These are phyloP conservation scores for Phaseolus coccineus DNA, from an alignment of 331 rosid genomes.

Conservation along the genomic window DNA sequence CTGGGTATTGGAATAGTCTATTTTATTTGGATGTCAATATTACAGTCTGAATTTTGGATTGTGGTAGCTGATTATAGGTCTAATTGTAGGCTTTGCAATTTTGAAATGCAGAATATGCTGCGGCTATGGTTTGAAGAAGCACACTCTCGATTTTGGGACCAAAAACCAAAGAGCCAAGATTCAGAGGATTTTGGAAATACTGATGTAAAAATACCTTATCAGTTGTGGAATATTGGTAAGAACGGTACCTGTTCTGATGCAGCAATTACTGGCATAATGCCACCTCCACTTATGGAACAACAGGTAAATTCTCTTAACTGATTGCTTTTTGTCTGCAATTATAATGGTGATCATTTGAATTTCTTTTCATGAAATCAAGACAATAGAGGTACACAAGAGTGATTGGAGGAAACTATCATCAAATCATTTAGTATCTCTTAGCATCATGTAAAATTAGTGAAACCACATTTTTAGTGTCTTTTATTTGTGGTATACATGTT, in stretches of 20 bases:
- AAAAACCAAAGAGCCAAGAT: constrained; percentile 55
- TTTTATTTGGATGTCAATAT: constrained; percentile 23
- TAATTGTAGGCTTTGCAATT: constrained; percentile 43
- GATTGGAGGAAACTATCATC: constrained; percentile 23
- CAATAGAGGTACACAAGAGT: not conserved
- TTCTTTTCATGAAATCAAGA: constrained; percentile 30
- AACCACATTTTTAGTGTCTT: not conserved
- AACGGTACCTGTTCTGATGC: constrained; percentile 90
- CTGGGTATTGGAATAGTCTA: not conserved
- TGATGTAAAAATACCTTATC: constrained; percentile 66
- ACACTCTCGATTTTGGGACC: constrained; percentile 67
- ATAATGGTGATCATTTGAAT: constrained; percentile 20
- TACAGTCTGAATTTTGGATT: constrained; percentile 34
- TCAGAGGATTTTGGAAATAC: constrained; percentile 62
- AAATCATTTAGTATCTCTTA: constrained; percentile 17
- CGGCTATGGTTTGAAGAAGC: constrained; percentile 81
- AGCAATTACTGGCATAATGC: constrained; percentile 92
- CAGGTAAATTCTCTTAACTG: constrained; percentile 64
- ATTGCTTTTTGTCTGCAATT: constrained; percentile 19
- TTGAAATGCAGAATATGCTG: constrained; percentile 72
- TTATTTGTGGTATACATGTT: not conserved
- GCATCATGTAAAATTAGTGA: constrained; percentile 5
- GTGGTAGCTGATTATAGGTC: constrained; percentile 34
- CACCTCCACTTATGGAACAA: constrained; percentile 92
- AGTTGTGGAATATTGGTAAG: constrained; percentile 93